A percentile compares a stretch with the other conserved stretches of the same genome.
Evolutionary conservation across 1,139 yeast genomes (phyloP).

Genomic region (Kurtzmaniella quercitrusa): DNA sequence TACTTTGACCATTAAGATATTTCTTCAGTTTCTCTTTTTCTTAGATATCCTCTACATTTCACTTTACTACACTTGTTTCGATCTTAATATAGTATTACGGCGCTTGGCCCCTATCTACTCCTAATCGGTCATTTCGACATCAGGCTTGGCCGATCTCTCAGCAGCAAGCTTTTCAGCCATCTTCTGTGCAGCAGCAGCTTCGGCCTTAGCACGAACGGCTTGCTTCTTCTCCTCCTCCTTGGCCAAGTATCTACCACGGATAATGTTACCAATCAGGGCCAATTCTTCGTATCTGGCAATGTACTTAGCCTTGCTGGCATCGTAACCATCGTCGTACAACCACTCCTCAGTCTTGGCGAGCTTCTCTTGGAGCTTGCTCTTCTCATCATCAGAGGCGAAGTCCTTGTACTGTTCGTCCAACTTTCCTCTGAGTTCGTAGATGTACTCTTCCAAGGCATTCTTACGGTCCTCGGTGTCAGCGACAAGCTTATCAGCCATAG

Average conservation of each 20-base stretch:
- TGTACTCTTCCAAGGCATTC: constrained; percentile 97
- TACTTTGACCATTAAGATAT: too few relatives aligned
- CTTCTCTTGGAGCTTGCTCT: constrained; percentile 68
- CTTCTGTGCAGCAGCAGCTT: constrained; percentile 80
- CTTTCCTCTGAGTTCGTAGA: constrained; percentile 95
- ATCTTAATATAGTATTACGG: neutral
- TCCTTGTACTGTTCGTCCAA: constrained; percentile 86
- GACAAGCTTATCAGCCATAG: constrained; percentile 89
- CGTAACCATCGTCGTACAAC: constrained; percentile 97
- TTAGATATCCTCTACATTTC: too few relatives aligned
- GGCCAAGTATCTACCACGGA: constrained; percentile 91
- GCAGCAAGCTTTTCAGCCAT: constrained; percentile 91
- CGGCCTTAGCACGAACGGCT: constrained; percentile 81
- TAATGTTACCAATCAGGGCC: constrained; percentile 89
- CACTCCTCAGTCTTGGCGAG: constrained; percentile 92
- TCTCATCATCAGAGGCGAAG: constrained; percentile 89
- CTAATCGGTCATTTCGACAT: constrained; percentile 34
- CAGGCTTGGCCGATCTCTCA: constrained; percentile 47
- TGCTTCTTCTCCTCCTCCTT: constrained; percentile 95
- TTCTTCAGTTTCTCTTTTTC: too few relatives aligned
- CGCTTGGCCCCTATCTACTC: neutral
- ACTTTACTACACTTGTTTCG: too few relatives aligned
- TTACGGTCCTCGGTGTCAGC: constrained; percentile 99
- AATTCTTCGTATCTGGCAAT: constrained; percentile 98
- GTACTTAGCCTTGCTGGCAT: constrained; percentile 92